Evolutionary conservation across 2,329 filamentous ascomycete species (phyloP).

Genomic region (Ophiostoma sp.): DNA sequence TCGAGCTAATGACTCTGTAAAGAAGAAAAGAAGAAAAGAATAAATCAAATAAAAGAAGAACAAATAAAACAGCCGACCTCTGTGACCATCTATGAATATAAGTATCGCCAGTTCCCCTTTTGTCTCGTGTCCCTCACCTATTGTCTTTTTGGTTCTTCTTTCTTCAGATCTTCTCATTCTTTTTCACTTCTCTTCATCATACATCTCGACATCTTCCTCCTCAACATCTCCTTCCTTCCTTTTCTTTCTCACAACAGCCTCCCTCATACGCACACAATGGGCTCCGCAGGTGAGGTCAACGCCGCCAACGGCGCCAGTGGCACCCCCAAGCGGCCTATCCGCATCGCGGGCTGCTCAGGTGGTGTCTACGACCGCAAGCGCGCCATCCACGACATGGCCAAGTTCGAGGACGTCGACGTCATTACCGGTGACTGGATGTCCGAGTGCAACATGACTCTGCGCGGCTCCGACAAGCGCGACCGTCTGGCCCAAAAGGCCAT

Average conservation of each 20-base stretch:
- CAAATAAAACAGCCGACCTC: not conserved
- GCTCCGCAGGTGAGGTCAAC: conserved; percentile 22
- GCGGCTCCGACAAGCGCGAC: conserved; percentile 35
- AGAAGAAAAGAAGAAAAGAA: too few relatives aligned
- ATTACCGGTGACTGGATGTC: conserved; percentile 40
- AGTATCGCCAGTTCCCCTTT: not conserved
- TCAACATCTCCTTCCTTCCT: not conserved
- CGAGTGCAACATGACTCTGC: conserved; percentile 39
- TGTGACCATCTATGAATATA: conserved; percentile 4
- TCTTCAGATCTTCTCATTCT: not conserved
- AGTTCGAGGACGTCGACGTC: conserved; percentile 37
- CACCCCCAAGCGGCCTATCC: conserved; percentile 33
- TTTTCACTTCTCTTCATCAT: not conserved
- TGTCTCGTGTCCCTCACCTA: not conserved
- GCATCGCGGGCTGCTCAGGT: conserved; percentile 36
- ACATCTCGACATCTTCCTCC: not conserved
- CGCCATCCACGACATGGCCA: conserved; percentile 41
- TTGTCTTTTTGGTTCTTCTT: not conserved
- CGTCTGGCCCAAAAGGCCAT: conserved; percentile 27
- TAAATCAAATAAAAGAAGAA: not conserved
- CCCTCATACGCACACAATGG: conserved; percentile 14
- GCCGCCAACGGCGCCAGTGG: conserved; percentile 22
- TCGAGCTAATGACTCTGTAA: conserved; percentile 17
- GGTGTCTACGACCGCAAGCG: conserved; percentile 46
- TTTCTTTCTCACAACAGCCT: not conserved